A percentile compares a stretch with the other conserved stretches of the same genome.
phyloP scores from a whole-genome alignment of 768 basidiomycete species.

The Amanita thiersii region DNA sequence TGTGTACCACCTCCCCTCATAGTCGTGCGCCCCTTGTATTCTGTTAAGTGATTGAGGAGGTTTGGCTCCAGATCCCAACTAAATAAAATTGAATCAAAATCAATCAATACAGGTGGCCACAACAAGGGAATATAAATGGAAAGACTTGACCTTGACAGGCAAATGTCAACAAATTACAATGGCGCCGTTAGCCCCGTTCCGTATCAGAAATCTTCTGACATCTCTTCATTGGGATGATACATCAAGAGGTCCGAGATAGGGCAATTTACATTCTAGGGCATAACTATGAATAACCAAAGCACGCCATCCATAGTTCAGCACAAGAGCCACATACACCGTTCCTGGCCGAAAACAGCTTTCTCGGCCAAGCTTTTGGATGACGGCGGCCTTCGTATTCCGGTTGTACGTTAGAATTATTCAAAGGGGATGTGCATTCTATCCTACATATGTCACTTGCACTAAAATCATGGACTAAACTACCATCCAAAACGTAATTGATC shows the following conservation, averaged over 20 bases:
- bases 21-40: background rate
- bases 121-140: no score
- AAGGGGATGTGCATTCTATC: constrained; percentile 3
- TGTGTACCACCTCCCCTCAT: background rate
- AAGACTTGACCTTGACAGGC: no score
- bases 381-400: background rate
- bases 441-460: constrained; percentile 1
- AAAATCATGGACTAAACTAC: constrained; percentile 18
- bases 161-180: no score
- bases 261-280: background rate
- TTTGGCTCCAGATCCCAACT: no score
- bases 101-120: no score
- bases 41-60: background rate
- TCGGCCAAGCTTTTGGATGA: background rate
- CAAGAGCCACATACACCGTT: no score
- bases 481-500: constrained; percentile 80
- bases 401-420: no score
- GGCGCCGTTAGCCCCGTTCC: no score
- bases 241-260: no score
- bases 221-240: background rate
- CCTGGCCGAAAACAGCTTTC: constrained; percentile 3
- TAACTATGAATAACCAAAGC: background rate
- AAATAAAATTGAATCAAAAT: no score
- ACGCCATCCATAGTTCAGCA: no score
- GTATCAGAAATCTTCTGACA: constrained; percentile 7